A percentile compares a stretch with the other conserved stretches of the same genome.
These are phyloP conservation scores for Centella asiatica DNA, from an alignment of 129 eudicot genomes.

Conservation along the genomic window DNA sequence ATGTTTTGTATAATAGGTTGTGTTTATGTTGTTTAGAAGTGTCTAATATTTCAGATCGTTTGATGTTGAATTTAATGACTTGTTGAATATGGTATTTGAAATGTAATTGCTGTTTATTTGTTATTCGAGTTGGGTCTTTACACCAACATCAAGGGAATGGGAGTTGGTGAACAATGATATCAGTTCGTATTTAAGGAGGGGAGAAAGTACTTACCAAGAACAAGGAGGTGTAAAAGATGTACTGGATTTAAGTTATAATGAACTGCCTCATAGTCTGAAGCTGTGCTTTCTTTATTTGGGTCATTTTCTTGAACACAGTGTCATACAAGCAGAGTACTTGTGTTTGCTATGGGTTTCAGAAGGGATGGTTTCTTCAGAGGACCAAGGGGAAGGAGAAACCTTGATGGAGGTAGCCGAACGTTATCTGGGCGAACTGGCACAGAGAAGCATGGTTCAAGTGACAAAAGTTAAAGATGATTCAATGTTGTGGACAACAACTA, in stretches of 20 bases:
- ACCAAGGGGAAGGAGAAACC: slow-evolving; percentile 19
- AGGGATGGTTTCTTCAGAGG: slow-evolving; percentile 13
- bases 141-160: slow-evolving; percentile 6
- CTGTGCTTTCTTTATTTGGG: slow-evolving; percentile 20
- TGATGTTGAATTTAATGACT: no score
- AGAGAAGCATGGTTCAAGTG: slow-evolving; percentile 26
- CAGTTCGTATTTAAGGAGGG: slow-evolving; percentile 1
- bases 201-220: slow-evolving; percentile 3
- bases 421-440: slow-evolving; percentile 20
- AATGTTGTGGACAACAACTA: not conserved
- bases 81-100: no score
- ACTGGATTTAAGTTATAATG: slow-evolving; percentile 18
- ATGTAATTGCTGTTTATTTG: no score
- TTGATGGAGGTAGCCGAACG: slow-evolving; percentile 27
- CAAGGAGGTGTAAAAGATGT: slow-evolving; percentile 4
- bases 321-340: slow-evolving; percentile 9
- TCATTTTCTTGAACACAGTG: slow-evolving; percentile 11
- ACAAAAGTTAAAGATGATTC: not conserved
- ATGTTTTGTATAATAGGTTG: no score
- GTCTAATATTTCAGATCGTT: no score
- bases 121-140: no score
- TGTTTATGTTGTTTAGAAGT: no score
- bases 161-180: not conserved
- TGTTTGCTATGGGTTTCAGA: slow-evolving; percentile 21
- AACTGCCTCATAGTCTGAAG: slow-evolving; percentile 18